Conservation (phyloP, 139 green algal species). For the Protoeuglena noctilucae region DNA sequence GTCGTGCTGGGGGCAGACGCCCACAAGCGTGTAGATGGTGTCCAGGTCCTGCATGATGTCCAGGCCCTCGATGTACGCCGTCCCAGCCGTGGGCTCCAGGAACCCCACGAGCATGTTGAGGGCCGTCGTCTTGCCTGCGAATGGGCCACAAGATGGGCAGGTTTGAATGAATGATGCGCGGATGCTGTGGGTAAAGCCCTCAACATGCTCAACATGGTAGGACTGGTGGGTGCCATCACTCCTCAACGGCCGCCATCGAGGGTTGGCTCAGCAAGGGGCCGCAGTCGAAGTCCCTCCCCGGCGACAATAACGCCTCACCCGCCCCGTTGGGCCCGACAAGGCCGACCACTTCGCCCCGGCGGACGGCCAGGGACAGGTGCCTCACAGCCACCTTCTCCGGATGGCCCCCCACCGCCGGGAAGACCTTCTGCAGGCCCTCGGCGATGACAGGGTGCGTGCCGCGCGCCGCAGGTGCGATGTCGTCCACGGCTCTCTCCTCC, state of each 20-base stretch:
- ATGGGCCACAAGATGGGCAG: too few relatives aligned
- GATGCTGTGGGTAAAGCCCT: too few relatives aligned
- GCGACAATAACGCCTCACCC: too few relatives aligned
- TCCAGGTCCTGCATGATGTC: slow-evolving; percentile 9
- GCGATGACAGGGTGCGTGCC: slow-evolving; percentile 51
- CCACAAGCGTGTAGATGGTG: slow-evolving; percentile 41
- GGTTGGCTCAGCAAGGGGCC: too few relatives aligned
- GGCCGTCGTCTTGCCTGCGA: slow-evolving; percentile 33
- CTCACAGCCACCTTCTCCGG: background rate
- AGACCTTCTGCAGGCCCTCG: slow-evolving; percentile 54
- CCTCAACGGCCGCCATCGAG: too few relatives aligned
- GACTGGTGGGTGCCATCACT: too few relatives aligned
- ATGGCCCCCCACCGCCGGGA: slow-evolving; percentile 34
- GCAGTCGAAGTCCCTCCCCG: too few relatives aligned
- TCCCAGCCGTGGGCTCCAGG: slow-evolving; percentile 19
- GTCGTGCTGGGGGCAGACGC: slow-evolving; percentile 36
- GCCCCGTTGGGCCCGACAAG: slow-evolving; percentile 81
- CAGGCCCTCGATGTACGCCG: background rate
- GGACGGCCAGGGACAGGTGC: slow-evolving; percentile 28
- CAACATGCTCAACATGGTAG: too few relatives aligned
- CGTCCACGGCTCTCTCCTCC: slow-evolving; percentile 7
- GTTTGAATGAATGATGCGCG: too few relatives aligned
- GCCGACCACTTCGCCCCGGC: slow-evolving; percentile 39
- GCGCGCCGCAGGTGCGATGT: too few relatives aligned
- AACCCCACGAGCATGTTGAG: slow-evolving; percentile 42